A percentile compares a stretch with the other conserved stretches of the same genome.
Conservation (phyloP, 495 filamentous ascomycete genomes). For the Penicilliopsis zonata region DNA sequence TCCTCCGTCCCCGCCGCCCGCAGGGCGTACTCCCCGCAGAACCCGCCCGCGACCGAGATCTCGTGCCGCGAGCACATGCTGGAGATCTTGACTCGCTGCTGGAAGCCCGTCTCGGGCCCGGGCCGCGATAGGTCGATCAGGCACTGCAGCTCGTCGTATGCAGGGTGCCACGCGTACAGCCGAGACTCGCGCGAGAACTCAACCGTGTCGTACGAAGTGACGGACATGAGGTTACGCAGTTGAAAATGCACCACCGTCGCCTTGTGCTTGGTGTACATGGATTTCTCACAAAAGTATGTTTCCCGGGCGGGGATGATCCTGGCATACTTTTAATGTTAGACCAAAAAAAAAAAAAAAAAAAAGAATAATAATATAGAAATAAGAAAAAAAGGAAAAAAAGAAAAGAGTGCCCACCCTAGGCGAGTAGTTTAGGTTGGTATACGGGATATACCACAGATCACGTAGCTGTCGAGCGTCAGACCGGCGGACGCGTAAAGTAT, state of each 20-base stretch:
- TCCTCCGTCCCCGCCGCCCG: conserved; percentile 35
- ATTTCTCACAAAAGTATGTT: conserved; percentile 53
- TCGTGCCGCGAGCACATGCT: conserved; percentile 56
- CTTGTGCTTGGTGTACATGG: conserved; percentile 54
- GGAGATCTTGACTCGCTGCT: conserved; percentile 45
- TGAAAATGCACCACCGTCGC: conserved; percentile 75
- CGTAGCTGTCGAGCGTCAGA: conserved; percentile 47
- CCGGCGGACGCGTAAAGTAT: conserved; percentile 47
- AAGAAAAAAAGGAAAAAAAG: conserved; percentile 1
- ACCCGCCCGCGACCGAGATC: conserved; percentile 68
- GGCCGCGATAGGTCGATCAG: conserved; percentile 53
- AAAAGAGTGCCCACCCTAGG: conserved; percentile 5
- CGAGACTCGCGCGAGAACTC: conserved; percentile 59
- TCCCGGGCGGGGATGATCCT: conserved; percentile 18
- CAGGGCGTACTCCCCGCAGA: conserved; percentile 70
- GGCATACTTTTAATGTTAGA: no score
- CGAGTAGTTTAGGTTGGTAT: conserved; percentile 27
- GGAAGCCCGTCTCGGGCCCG: conserved; percentile 23
- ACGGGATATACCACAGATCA: conserved; percentile 32
- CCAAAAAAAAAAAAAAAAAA: conserved; percentile 1
- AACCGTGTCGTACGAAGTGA: conserved; percentile 58
- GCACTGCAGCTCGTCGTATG: conserved; percentile 24
- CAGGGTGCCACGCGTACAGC: conserved; percentile 35
- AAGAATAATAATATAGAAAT: conserved; percentile 3
- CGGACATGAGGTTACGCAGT: conserved; percentile 70